Evolutionary conservation across 176 grass and related monocot genomes (phyloP).

Genomic region (Aegilops tauschii): DNA sequence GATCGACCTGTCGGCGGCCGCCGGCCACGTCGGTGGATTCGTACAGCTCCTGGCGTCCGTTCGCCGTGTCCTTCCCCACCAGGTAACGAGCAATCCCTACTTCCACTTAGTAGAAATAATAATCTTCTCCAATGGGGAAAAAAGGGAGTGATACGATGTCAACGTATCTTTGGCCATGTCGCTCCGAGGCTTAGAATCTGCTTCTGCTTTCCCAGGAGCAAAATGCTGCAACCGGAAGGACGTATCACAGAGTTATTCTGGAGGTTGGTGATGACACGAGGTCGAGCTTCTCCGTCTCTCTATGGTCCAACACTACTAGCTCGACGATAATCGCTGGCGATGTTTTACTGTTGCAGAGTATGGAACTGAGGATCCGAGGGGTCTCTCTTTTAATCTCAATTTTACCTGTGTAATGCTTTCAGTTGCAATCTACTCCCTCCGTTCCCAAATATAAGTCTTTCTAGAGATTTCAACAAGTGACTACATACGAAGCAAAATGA

Average conservation of each 20-base stretch:
- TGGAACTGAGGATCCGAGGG: background rate
- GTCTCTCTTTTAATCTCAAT: background rate
- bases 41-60: slow-evolving; percentile 61
- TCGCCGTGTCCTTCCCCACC: slow-evolving; percentile 23
- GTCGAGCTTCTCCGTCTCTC: slow-evolving; percentile 42
- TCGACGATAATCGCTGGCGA: slow-evolving; percentile 36
- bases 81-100: background rate
- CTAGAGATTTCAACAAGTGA: too few relatives aligned
- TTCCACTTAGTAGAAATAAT: background rate
- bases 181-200: background rate
- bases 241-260: slow-evolving; percentile 31
- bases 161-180: background rate
- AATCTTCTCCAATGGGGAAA: too few relatives aligned
- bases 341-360: slow-evolving; percentile 60
- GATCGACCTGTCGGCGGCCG: slow-evolving; percentile 58
- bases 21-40: slow-evolving; percentile 47
- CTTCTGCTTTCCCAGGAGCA: slow-evolving; percentile 26
- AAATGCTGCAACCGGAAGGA: slow-evolving; percentile 37
- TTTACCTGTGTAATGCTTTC: background rate
- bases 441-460: too few relatives aligned
- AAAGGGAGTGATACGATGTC: background rate
- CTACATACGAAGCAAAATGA: too few relatives aligned
- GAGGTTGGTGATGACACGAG: slow-evolving; percentile 54
- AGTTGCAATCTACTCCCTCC: background rate
- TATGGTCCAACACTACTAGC: slow-evolving; percentile 46